Evolutionary conservation across 1,284 basidiomycete genomes (phyloP).

Genomic region (Ceratobasidium papillatum): DNA sequence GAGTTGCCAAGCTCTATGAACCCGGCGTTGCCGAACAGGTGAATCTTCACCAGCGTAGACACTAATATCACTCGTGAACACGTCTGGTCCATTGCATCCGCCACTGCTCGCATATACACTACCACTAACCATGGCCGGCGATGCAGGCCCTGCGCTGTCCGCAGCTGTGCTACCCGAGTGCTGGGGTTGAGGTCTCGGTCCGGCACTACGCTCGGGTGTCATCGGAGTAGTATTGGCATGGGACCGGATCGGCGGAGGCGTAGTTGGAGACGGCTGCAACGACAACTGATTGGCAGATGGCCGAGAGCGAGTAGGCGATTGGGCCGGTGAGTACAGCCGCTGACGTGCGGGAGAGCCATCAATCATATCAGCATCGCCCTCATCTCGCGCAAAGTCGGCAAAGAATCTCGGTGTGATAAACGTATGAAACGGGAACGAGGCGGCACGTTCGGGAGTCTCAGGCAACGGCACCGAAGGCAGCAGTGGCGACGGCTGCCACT

Average conservation of each 20-base stretch:
- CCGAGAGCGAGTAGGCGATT: constrained; percentile 3
- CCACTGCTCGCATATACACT: constrained; percentile 28
- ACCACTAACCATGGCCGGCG: constrained; percentile 10
- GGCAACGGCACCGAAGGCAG: constrained; percentile 27
- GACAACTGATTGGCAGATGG: neutral
- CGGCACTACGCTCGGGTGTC: constrained; percentile 35
- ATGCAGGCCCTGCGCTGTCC: constrained; percentile 30
- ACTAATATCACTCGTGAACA: constrained; percentile 19
- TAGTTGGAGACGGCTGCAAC: constrained; percentile 26
- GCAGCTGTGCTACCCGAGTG: constrained; percentile 38
- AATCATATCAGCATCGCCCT: constrained; percentile 35
- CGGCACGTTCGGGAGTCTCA: constrained; percentile 36
- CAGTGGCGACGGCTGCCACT: constrained; percentile 38
- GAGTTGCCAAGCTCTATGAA: constrained; percentile 31
- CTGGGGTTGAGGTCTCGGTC: constrained; percentile 31
- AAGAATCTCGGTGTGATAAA: constrained; percentile 39
- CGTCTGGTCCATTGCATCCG: constrained; percentile 6
- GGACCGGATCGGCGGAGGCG: constrained; percentile 19
- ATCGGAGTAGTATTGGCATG: constrained; percentile 17
- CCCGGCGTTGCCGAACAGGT: constrained; percentile 35
- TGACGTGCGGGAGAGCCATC: constrained; percentile 31
- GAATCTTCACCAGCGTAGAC: constrained; percentile 37
- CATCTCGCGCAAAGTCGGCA: constrained; percentile 34
- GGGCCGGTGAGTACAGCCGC: constrained; percentile 20
- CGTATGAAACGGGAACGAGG: constrained; percentile 34